phyloP scores from a whole-genome alignment of 2,329 filamentous ascomycete genomes.

The Chaetoscypha palmicola region DNA sequence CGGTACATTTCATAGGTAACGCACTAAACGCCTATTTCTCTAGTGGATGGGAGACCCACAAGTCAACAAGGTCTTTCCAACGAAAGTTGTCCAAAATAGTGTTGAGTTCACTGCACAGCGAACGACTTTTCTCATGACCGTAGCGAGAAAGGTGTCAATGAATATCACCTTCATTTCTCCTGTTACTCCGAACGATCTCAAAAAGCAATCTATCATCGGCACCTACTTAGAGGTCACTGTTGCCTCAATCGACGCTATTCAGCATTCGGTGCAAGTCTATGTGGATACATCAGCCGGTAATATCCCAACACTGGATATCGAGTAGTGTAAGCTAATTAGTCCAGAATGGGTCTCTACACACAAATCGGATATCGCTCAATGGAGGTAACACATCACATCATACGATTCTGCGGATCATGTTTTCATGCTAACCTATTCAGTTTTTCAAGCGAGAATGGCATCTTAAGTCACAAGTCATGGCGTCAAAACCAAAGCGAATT shows the following conservation, averaged over 20 bases:
- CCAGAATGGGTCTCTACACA: slow-evolving; percentile 68
- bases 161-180: slow-evolving; percentile 66
- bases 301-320: no score
- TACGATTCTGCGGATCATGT: no score
- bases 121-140: slow-evolving; percentile 63
- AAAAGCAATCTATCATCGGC: slow-evolving; percentile 61
- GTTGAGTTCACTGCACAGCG: slow-evolving; percentile 66
- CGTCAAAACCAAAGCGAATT: slow-evolving; percentile 26
- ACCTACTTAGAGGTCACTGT: slow-evolving; percentile 63
- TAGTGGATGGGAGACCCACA: slow-evolving; percentile 61
- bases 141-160: slow-evolving; percentile 53
- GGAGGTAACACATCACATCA: no score
- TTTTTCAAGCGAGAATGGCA: slow-evolving; percentile 20
- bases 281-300: slow-evolving; percentile 63
- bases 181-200: slow-evolving; percentile 59
- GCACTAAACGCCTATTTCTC: no score
- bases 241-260: slow-evolving; percentile 51
- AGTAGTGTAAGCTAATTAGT: slow-evolving; percentile 8
- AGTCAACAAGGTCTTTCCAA: slow-evolving; percentile 34
- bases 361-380: slow-evolving; percentile 46
- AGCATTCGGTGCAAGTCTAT: slow-evolving; percentile 64
- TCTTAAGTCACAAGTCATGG: slow-evolving; percentile 22
- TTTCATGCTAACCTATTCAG: slow-evolving; percentile 6
- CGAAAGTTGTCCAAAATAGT: slow-evolving; percentile 51
- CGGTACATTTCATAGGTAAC: no score